A percentile compares a stretch with the other conserved stretches of the same genome.
phyloP scores from a whole-genome alignment of 2,329 filamentous ascomycete genomes.

The Leptographium lundbergii region DNA sequence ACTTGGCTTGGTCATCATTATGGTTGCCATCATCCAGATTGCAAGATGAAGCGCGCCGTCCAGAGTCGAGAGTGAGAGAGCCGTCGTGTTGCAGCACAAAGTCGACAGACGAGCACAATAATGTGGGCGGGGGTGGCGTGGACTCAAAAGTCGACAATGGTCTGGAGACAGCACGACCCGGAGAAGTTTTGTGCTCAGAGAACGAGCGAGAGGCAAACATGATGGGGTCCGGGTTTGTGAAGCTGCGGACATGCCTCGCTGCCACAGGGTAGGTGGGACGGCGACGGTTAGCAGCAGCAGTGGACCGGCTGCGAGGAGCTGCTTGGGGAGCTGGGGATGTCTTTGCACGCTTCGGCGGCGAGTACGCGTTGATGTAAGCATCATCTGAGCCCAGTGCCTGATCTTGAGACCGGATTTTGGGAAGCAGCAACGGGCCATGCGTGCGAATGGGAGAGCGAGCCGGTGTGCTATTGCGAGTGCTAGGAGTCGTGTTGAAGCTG shows the following conservation, averaged over 20 bases:
- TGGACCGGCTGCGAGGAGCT: conserved; percentile 14
- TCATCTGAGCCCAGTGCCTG: conserved; percentile 54
- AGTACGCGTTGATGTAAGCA: conserved; percentile 22
- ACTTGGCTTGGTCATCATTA: conserved; percentile 28
- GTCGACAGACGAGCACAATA: conserved; percentile 56
- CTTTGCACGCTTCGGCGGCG: conserved; percentile 43
- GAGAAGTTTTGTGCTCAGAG: conserved; percentile 17
- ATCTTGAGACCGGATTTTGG: conserved; percentile 78
- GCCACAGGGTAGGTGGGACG: conserved; percentile 18
- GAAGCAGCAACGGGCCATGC: conserved; percentile 67
- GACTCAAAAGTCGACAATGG: conserved; percentile 8
- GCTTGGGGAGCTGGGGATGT: conserved; percentile 29
- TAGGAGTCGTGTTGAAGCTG: conserved; percentile 4
- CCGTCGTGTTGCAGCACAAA: conserved; percentile 30
- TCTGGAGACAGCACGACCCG: conserved; percentile 21
- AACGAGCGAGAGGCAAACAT: conserved; percentile 26
- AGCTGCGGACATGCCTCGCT: conserved; percentile 42
- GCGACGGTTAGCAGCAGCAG: conserved; percentile 1
- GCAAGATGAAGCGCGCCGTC: conserved; percentile 53
- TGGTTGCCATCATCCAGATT: conserved; percentile 44
- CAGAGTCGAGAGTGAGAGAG: conserved; percentile 12
- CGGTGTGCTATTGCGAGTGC: conserved; percentile 58
- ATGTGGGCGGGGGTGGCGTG: conserved; percentile 29
- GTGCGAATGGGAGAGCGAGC: conserved; percentile 58
- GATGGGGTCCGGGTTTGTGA: conserved; percentile 47